phyloP scores from a whole-genome alignment of 2,329 filamentous ascomycete genomes.

The Diplodia corticola region DNA sequence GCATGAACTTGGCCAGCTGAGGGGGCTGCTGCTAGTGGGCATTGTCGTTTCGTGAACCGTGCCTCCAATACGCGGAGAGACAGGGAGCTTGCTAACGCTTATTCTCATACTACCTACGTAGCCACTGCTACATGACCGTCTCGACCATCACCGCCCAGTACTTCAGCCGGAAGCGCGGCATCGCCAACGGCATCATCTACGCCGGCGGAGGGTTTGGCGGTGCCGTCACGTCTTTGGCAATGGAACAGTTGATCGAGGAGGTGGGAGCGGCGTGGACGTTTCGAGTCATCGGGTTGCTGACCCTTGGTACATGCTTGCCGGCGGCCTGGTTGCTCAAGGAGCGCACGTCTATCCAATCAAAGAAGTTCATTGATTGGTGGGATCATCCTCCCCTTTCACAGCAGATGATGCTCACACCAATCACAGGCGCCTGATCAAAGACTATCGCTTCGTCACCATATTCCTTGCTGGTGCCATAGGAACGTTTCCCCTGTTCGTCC shows the following conservation, averaged over 20 bases:
- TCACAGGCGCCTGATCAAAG: conserved; percentile 53
- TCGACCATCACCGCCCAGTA: conserved; percentile 50
- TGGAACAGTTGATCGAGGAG: conserved; percentile 50
- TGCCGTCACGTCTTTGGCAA: conserved; percentile 52
- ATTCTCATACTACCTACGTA: too few relatives aligned
- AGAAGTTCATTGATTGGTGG: conserved; percentile 54
- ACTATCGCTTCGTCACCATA: conserved; percentile 53
- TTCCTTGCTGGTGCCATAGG: conserved; percentile 58
- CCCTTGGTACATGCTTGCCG: conserved; percentile 56
- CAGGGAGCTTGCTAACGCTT: conserved; percentile 11
- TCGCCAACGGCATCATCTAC: conserved; percentile 58
- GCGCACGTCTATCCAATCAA: conserved; percentile 36
- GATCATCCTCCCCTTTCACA: conserved; percentile 23
- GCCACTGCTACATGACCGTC: conserved; percentile 17
- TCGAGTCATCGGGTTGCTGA: conserved; percentile 55
- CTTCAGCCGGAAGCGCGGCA: conserved; percentile 54
- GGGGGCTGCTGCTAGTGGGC: conserved; percentile 2
- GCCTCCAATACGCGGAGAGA: conserved; percentile 4
- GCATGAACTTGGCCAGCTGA: conserved; percentile 8
- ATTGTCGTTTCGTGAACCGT: conserved; percentile 12
- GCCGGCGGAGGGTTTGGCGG: conserved; percentile 59
- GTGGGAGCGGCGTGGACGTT: conserved; percentile 56
- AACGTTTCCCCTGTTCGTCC: conserved; percentile 62
- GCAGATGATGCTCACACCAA: neutral
- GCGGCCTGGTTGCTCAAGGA: conserved; percentile 57